Evolutionary conservation across 1,284 basidiomycete genomes (phyloP).

Genomic region (Ganoderma meredithae): DNA sequence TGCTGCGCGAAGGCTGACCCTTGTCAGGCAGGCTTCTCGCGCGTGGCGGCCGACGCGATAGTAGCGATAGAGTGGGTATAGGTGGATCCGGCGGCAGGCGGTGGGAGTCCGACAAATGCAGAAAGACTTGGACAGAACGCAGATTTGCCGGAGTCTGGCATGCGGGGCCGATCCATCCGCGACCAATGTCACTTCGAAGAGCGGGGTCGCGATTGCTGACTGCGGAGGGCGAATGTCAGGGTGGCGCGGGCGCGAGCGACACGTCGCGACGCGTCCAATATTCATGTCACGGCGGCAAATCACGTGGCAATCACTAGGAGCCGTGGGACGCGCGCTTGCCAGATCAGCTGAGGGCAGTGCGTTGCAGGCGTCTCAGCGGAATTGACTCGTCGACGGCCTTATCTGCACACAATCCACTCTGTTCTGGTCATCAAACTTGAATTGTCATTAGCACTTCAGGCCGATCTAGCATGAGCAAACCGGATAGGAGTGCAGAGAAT

Average conservation of each 20-base stretch:
- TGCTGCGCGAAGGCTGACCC: not conserved
- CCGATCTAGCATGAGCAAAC: slow-evolving; percentile 2
- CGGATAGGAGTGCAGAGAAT: slow-evolving; percentile 15
- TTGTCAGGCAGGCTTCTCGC: slow-evolving; percentile 6
- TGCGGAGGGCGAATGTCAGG: not conserved
- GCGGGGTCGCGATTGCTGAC: not conserved
- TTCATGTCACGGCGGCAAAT: not conserved
- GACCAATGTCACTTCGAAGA: not conserved
- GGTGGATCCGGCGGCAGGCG: not conserved
- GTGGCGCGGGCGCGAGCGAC: not conserved
- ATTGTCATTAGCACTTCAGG: not conserved
- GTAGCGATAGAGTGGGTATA: not conserved
- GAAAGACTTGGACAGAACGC: not conserved
- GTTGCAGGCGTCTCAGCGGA: not conserved
- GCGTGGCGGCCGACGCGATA: not conserved
- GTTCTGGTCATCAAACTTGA: not conserved
- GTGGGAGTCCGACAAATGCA: not conserved
- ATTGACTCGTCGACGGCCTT: slow-evolving; percentile 9
- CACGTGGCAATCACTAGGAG: slow-evolving; percentile 26
- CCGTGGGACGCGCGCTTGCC: slow-evolving; percentile 7
- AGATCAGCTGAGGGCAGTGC: slow-evolving; percentile 10
- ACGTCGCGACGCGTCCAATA: slow-evolving; percentile 30
- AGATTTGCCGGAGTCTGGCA: not conserved
- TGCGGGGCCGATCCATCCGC: not conserved
- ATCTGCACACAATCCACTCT: not conserved